A percentile compares a stretch with the other conserved stretches of the same genome.
Conservation (phyloP, 495 filamentous ascomycete genomes). For the Aeminium ludgeri region DNA sequence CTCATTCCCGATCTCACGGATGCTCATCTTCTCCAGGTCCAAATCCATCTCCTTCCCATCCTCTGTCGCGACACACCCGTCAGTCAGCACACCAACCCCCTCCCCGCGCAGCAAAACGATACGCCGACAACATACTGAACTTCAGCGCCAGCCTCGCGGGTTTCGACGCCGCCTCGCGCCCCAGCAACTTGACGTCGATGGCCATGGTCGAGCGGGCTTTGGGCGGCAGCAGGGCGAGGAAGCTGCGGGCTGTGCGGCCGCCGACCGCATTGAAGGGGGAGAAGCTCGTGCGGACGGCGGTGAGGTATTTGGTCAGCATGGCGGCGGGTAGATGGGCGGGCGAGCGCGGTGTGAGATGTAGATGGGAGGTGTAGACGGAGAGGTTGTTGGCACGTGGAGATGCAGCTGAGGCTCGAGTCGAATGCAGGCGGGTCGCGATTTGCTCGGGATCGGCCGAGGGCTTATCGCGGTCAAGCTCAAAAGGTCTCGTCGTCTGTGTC, state of each 20-base stretch:
- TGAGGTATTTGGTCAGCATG: slow-evolving; percentile 83
- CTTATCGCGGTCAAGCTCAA: too few species aligned
- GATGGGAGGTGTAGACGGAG: background rate
- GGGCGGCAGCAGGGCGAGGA: slow-evolving; percentile 74
- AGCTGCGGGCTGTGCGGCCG: slow-evolving; percentile 58
- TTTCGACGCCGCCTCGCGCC: slow-evolving; percentile 39
- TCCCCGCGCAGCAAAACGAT: background rate
- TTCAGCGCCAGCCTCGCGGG: slow-evolving; percentile 52
- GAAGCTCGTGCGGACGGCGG: slow-evolving; percentile 67
- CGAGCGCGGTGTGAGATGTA: background rate
- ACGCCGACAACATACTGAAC: slow-evolving; percentile 46
- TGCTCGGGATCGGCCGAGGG: too few species aligned
- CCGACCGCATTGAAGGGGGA: slow-evolving; percentile 70
- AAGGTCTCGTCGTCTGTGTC: too few species aligned
- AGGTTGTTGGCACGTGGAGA: background rate
- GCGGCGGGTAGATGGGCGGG: too few species aligned
- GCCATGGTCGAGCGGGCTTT: slow-evolving; percentile 54
- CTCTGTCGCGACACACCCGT: slow-evolving; percentile 42
- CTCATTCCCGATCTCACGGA: slow-evolving; percentile 76
- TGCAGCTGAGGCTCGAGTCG: too few species aligned
- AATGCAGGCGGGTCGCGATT: too few species aligned
- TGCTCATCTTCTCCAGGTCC: slow-evolving; percentile 56
- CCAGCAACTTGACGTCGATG: slow-evolving; percentile 61
- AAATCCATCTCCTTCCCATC: slow-evolving; percentile 64
- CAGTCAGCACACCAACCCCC: background rate